Percentiles rank a stretch among this genome's conserved stretches.
phyloP scores from a whole-genome alignment of 176 grass and related monocot genomes.

The Guadua angustifolia region DNA sequence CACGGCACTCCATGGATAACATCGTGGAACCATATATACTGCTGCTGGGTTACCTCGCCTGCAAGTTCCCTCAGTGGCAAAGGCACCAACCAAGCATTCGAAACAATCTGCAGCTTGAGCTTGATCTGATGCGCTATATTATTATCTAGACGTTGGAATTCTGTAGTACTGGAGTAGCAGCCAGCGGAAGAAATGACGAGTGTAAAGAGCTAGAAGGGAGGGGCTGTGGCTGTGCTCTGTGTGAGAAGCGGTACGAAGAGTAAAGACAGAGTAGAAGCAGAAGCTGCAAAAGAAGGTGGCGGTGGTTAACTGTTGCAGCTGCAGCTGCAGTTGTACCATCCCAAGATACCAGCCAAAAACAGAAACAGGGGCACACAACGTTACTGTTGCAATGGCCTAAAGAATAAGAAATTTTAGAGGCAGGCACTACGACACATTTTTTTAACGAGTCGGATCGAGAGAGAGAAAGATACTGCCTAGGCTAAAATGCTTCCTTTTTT shows the following conservation, averaged over 20 bases:
- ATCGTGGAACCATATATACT: not conserved
- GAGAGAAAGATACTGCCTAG: not conserved
- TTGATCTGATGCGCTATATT: not conserved
- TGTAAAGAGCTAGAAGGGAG: not conserved
- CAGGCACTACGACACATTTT: not conserved
- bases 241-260: too few species aligned
- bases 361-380: conserved; percentile 21
- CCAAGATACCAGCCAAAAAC: conserved; percentile 32
- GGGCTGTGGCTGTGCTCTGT: not conserved
- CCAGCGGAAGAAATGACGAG: not conserved
- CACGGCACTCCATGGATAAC: too few species aligned
- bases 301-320: conserved; percentile 46
- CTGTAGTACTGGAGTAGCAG: not conserved
- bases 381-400: not conserved
- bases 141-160: not conserved
- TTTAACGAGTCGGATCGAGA: not conserved
- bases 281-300: not conserved
- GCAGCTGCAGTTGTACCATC: conserved; percentile 30
- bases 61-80: not conserved
- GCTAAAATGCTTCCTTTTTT: conserved; percentile 32
- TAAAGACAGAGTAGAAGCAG: not conserved
- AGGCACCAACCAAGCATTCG: too few species aligned
- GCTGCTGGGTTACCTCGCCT: not conserved
- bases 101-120: not conserved
- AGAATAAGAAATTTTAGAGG: not conserved